Percentiles rank a stretch among this genome's conserved stretches.
Evolutionary conservation across 495 filamentous ascomycete species (phyloP).

Genomic region (Tuber indicum): DNA sequence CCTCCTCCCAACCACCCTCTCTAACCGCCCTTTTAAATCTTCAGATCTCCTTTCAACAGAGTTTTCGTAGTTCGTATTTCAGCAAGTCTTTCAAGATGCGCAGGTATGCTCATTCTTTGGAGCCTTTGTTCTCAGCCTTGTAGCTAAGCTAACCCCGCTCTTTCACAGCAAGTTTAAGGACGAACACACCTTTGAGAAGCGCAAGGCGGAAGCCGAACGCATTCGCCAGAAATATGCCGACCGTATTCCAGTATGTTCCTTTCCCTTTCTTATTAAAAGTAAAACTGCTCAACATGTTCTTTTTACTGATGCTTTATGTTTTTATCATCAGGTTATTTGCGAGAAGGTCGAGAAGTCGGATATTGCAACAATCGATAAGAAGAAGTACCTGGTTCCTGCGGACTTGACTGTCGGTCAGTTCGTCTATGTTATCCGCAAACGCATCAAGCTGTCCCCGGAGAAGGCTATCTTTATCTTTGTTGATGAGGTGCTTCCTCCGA

Average conservation of each 20-base stretch:
- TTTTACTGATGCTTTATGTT: not conserved
- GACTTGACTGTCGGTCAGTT: conserved; percentile 99
- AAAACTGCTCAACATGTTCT: conserved; percentile 11
- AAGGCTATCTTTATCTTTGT: conserved; percentile 99
- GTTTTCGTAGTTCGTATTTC: conserved; percentile 11
- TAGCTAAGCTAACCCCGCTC: conserved; percentile 40
- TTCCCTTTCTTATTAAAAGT: conserved; percentile 1
- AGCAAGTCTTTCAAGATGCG: conserved; percentile 26
- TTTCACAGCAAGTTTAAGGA: conserved; percentile 88
- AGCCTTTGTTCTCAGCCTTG: conserved; percentile 9
- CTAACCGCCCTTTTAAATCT: not conserved
- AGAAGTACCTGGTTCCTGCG: conserved; percentile 98
- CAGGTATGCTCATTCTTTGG: conserved; percentile 26
- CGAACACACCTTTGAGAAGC: conserved; percentile 99
- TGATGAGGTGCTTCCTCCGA: conserved; percentile 94
- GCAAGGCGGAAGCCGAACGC: conserved; percentile 97
- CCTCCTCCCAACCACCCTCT: conserved; percentile 4
- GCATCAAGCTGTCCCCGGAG: conserved; percentile 98
- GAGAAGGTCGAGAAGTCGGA: conserved; percentile 99
- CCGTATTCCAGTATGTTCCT: conserved; percentile 82
- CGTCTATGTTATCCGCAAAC: conserved; percentile 99
- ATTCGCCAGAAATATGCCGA: conserved; percentile 98
- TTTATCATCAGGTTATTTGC: conserved; percentile 75
- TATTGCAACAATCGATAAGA: conserved; percentile 99
- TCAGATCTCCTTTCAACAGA: not conserved